These are phyloP conservation scores for Saccharum hybrid DNA, from an alignment of 202 grass and related monocot species.

Conservation along the genomic window DNA sequence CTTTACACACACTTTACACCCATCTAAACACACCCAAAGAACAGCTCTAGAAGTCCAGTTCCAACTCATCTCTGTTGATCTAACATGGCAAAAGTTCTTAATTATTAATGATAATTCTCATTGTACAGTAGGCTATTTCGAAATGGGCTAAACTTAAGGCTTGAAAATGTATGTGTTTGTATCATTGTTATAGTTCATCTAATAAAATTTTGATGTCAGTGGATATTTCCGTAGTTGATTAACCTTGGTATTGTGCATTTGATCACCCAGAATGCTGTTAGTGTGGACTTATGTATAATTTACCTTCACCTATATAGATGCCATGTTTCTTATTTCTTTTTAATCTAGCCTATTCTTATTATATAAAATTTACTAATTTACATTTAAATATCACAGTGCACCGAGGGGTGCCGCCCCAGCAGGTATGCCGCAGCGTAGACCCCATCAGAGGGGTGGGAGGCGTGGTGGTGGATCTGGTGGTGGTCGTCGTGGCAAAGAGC, in stretches of 20 bases:
- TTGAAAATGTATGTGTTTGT: not conserved
- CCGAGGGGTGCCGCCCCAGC: conserved; percentile 41
- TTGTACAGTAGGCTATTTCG: not conserved
- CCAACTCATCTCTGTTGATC: not conserved
- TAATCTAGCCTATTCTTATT: not conserved
- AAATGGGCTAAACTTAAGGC: not conserved
- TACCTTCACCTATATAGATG: not conserved
- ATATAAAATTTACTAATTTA: not conserved
- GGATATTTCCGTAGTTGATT: not conserved
- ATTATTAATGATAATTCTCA: not conserved
- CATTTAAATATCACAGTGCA: conserved; percentile 42
- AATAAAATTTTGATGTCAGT: not conserved
- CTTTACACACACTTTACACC: too few relatives aligned
- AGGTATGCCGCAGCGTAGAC: conserved; percentile 45
- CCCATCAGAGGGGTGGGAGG: conserved; percentile 49
- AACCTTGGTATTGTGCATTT: not conserved
- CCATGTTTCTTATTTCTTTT: not conserved
- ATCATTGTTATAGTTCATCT: not conserved
- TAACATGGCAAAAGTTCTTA: conserved; percentile 1
- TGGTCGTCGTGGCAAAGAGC: conserved; percentile 68
- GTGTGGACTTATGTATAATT: not conserved
- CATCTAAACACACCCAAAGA: not conserved
- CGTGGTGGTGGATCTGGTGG: conserved; percentile 57
- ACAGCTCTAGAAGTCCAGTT: not conserved
- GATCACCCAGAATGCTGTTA: not conserved